phyloP scores from a whole-genome alignment of 148 eudicot species.

The Vaccinium darrowii region DNA sequence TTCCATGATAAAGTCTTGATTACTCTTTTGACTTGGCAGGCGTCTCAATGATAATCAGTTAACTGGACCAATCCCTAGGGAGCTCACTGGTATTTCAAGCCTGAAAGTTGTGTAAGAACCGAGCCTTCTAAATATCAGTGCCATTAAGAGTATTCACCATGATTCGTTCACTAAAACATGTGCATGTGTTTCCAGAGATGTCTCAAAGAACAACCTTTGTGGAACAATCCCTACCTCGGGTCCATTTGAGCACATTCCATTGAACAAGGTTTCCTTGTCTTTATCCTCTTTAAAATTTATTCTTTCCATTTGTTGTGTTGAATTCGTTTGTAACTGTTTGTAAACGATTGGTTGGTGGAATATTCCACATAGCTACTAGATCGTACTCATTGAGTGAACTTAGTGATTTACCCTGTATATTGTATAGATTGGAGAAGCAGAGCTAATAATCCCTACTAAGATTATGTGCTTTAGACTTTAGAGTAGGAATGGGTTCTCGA shows the following conservation, averaged over 20 bases:
- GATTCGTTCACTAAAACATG: neutral
- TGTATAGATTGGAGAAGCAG: neutral
- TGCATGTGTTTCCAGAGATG: conserved; percentile 46
- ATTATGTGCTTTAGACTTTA: neutral
- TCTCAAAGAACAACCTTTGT: conserved; percentile 76
- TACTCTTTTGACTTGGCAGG: conserved; percentile 39
- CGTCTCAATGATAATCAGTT: conserved; percentile 78
- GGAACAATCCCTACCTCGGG: conserved; percentile 90
- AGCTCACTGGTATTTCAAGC: conserved; percentile 51
- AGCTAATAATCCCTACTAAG: neutral
- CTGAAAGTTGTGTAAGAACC: conserved; percentile 84
- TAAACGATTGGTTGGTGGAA: neutral
- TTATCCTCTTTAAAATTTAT: neutral
- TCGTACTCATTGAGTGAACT: too few species aligned
- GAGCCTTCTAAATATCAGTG: neutral
- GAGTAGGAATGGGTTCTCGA: neutral
- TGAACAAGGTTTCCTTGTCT: conserved; percentile 48
- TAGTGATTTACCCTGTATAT: neutral
- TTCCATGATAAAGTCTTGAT: neutral
- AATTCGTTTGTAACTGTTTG: neutral
- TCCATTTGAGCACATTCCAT: conserved; percentile 81
- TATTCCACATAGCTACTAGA: neutral
- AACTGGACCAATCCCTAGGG: conserved; percentile 75
- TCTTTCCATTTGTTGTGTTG: neutral
- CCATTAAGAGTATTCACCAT: neutral